Conservation (phyloP, 176 grass and related monocot species). For the Neostapfia colusana region DNA sequence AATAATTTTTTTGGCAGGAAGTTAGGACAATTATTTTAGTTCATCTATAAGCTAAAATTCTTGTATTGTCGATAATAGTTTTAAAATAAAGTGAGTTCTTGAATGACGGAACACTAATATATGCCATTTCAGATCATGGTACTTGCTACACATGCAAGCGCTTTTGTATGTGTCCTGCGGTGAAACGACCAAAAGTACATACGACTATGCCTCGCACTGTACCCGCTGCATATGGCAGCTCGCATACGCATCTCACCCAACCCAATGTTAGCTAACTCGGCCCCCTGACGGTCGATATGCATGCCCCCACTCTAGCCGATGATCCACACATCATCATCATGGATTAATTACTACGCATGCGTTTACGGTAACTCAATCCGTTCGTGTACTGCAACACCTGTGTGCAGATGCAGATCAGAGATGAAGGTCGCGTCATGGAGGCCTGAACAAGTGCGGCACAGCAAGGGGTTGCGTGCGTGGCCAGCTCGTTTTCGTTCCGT, state of each 20-base stretch:
- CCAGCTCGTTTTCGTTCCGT: conserved; percentile 19
- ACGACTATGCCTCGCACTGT: conserved; percentile 33
- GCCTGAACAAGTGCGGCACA: neutral
- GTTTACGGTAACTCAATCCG: neutral
- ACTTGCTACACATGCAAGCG: conserved; percentile 20
- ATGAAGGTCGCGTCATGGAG: neutral
- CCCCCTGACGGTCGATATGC: neutral
- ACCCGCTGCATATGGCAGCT: conserved; percentile 3
- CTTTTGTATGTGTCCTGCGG: conserved; percentile 8
- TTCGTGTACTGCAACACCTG: neutral
- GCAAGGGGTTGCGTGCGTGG: neutral
- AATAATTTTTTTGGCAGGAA: too few species aligned
- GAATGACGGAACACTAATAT: too few species aligned
- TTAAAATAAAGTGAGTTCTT: too few species aligned
- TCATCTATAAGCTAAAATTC: too few species aligned
- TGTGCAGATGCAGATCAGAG: neutral
- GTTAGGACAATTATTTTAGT: too few species aligned
- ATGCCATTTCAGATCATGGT: conserved; percentile 35
- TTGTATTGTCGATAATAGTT: too few species aligned
- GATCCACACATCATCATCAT: neutral
- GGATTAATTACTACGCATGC: neutral
- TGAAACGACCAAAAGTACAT: conserved; percentile 38
- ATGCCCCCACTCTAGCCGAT: neutral
- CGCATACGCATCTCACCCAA: neutral
- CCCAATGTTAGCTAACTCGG: neutral